Percentiles rank a stretch among this genome's conserved stretches.
Evolutionary conservation across 2,329 filamentous ascomycete species (phyloP).

Genomic region (Aspergillus sp.): DNA sequence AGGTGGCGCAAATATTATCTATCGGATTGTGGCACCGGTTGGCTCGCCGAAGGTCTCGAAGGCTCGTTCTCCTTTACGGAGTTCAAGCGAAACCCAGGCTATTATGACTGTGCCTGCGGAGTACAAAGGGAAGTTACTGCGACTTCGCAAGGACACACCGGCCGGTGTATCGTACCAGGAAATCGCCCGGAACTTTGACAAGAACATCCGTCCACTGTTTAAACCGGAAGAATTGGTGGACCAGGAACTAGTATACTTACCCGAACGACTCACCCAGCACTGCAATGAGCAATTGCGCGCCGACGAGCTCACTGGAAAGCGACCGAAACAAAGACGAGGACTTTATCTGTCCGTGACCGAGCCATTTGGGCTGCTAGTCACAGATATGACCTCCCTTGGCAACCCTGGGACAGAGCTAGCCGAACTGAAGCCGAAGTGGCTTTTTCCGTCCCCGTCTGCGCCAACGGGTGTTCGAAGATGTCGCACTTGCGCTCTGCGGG

Average conservation of each 20-base stretch:
- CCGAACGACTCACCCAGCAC: slow-evolving; percentile 43
- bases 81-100: slow-evolving; percentile 3
- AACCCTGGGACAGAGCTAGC: slow-evolving; percentile 47
- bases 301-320: slow-evolving; percentile 44
- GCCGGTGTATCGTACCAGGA: slow-evolving; percentile 54
- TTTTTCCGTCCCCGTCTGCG: slow-evolving; percentile 71
- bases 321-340: slow-evolving; percentile 52
- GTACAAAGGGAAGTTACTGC: slow-evolving; percentile 53
- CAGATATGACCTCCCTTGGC: slow-evolving; percentile 64
- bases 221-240: slow-evolving; percentile 54
- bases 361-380: slow-evolving; percentile 66
- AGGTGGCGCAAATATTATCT: slow-evolving; percentile 76
- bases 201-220: slow-evolving; percentile 56
- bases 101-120: slow-evolving; percentile 18
- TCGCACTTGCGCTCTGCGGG: slow-evolving; percentile 68
- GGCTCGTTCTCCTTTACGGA: slow-evolving; percentile 21
- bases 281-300: slow-evolving; percentile 56
- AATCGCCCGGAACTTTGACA: slow-evolving; percentile 40
- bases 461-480: slow-evolving; percentile 64
- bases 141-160: slow-evolving; percentile 59
- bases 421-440: slow-evolving; percentile 86
- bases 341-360: slow-evolving; percentile 57
- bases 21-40: slow-evolving; percentile 52
- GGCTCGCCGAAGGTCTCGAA: slow-evolving; percentile 24
- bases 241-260: slow-evolving; percentile 55